Evolutionary conservation across 495 filamentous ascomycete genomes (phyloP).

Genomic region (Penicillium maclennaniae): DNA sequence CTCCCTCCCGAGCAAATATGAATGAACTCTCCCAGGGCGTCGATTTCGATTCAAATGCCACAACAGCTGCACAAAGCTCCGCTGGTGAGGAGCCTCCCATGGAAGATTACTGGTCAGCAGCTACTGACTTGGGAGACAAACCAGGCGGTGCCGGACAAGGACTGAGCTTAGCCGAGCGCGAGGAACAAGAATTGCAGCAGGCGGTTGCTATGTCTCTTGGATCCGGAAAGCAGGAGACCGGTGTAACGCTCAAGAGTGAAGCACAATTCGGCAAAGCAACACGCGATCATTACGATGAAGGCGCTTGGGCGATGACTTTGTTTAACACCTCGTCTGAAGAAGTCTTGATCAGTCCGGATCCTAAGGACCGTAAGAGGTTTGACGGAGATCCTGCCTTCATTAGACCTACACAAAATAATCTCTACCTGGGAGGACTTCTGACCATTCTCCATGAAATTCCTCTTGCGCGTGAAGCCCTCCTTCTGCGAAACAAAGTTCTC

Average conservation of each 20-base stretch:
- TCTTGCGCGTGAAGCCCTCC: slow-evolving; percentile 68
- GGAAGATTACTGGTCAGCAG: slow-evolving; percentile 2
- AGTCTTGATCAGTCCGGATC: slow-evolving; percentile 56
- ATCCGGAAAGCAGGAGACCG: slow-evolving; percentile 53
- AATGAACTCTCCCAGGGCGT: slow-evolving; percentile 23
- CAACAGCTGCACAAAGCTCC: slow-evolving; percentile 17
- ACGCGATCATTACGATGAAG: slow-evolving; percentile 65
- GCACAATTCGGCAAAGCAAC: slow-evolving; percentile 69
- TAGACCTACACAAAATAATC: slow-evolving; percentile 54
- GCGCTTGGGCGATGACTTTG: slow-evolving; percentile 71
- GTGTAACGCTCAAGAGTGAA: slow-evolving; percentile 46
- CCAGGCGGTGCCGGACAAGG: slow-evolving; percentile 41
- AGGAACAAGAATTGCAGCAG: slow-evolving; percentile 55
- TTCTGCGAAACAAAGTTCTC: slow-evolving; percentile 49
- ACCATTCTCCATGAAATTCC: slow-evolving; percentile 85
- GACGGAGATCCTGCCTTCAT: slow-evolving; percentile 66
- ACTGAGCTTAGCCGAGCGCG: slow-evolving; percentile 46
- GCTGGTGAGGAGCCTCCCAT: slow-evolving; percentile 15
- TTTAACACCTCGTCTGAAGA: slow-evolving; percentile 53
- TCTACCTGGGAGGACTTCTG: slow-evolving; percentile 64
- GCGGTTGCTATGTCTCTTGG: slow-evolving; percentile 54
- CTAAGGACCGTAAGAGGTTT: slow-evolving; percentile 56
- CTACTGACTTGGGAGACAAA: slow-evolving; percentile 12
- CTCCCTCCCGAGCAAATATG: slow-evolving; percentile 62
- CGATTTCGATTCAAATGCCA: slow-evolving; percentile 2